Evolutionary conservation across 2,329 filamentous ascomycete species (phyloP).

Genomic region (Annulohypoxylon truncatum): DNA sequence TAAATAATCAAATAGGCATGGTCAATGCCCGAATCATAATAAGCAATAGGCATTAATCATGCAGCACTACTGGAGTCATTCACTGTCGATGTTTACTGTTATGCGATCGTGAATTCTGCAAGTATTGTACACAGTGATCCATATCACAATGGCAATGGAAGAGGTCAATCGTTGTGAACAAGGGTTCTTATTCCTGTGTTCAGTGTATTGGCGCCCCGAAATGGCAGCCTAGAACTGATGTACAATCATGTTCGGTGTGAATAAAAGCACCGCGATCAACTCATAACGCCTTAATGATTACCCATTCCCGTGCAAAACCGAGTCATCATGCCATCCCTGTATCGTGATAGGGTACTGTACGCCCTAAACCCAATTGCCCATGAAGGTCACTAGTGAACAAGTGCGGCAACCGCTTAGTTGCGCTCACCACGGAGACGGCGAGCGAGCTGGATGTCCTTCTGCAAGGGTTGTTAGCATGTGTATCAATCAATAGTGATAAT

Average conservation of each 20-base stretch:
- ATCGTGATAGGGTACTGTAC: constrained; percentile 52
- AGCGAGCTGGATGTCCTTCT: constrained; percentile 96
- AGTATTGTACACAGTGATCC: not conserved
- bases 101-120: not conserved
- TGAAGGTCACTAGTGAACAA: constrained; percentile 41
- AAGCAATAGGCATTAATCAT: too few species aligned
- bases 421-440: constrained; percentile 94
- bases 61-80: not conserved
- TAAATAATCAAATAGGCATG: too few species aligned
- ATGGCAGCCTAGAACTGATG: constrained; percentile 54
- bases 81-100: not conserved
- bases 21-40: too few species aligned
- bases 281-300: constrained; percentile 55
- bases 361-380: constrained; percentile 32
- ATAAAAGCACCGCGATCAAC: constrained; percentile 54
- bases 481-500: not conserved
- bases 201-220: constrained; percentile 47
- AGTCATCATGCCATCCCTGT: constrained; percentile 57
- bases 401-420: constrained; percentile 66
- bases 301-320: constrained; percentile 54
- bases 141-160: not conserved
- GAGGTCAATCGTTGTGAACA: not conserved
- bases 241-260: constrained; percentile 52
- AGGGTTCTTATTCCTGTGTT: constrained; percentile 51
- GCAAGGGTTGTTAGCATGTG: constrained; percentile 53